Evolutionary conservation across 176 grass and related monocot species (phyloP).

Genomic region (Saccharum spontaneum): DNA sequence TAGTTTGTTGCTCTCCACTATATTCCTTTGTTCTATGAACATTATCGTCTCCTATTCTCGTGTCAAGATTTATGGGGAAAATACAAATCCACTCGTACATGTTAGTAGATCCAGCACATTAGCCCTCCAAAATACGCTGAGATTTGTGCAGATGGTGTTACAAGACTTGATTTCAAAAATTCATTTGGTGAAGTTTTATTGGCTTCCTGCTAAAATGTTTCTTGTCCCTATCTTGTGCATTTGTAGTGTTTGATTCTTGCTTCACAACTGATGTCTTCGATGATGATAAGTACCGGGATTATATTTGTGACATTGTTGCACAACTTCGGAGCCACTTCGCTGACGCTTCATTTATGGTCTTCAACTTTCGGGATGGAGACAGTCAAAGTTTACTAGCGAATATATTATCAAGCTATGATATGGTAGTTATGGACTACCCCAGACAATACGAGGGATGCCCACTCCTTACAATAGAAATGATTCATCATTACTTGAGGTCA

Average conservation of each 20-base stretch:
- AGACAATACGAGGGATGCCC: conserved; percentile 92
- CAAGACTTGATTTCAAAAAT: conserved; percentile 1
- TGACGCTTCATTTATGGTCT: conserved; percentile 95
- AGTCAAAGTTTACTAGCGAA: conserved; percentile 61
- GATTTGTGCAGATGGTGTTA: not conserved
- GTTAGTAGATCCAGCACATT: not conserved
- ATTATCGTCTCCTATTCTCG: not conserved
- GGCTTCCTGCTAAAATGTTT: conserved; percentile 14
- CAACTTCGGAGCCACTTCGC: conserved; percentile 83
- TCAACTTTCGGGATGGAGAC: conserved; percentile 90
- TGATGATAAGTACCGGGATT: conserved; percentile 62
- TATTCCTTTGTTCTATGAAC: not conserved
- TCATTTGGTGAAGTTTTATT: conserved; percentile 14
- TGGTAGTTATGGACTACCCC: conserved; percentile 97
- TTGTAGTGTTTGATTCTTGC: conserved; percentile 94
- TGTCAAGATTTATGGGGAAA: not conserved
- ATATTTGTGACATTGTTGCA: conserved; percentile 72
- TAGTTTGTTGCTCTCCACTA: not conserved
- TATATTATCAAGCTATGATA: conserved; percentile 72
- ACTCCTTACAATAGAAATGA: conserved; percentile 83
- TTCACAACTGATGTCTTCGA: conserved; percentile 93
- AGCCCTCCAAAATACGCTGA: not conserved
- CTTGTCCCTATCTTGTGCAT: not conserved
- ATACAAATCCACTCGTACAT: not conserved
- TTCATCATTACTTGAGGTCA: conserved; percentile 92